These are phyloP conservation scores for Verruconis gallopava DNA, from an alignment of 2,329 filamentous ascomycete genomes.

Conservation along the genomic window DNA sequence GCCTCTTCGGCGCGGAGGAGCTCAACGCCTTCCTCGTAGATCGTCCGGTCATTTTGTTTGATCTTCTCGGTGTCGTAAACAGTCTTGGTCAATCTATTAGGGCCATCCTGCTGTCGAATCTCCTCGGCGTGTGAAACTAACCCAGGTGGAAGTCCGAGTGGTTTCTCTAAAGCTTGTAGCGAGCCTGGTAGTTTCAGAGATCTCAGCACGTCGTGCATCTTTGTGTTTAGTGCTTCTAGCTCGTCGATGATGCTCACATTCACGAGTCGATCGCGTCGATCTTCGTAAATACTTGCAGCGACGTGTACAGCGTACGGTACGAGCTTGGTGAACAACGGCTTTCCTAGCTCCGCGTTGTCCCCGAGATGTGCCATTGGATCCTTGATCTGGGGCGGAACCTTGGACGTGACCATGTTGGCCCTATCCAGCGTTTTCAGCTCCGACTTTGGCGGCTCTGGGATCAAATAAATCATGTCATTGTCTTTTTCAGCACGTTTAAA, in stretches of 20 bases:
- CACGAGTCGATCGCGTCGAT: constrained; percentile 78
- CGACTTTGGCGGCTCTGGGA: constrained; percentile 73
- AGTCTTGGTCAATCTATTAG: constrained; percentile 62
- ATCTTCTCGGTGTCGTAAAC: constrained; percentile 85
- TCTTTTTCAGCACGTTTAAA: constrained; percentile 88
- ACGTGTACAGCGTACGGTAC: constrained; percentile 94
- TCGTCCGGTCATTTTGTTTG: constrained; percentile 61
- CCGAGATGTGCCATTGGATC: constrained; percentile 71
- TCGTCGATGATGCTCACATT: constrained; percentile 79
- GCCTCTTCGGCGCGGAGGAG: constrained; percentile 66
- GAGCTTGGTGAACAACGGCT: constrained; percentile 75
- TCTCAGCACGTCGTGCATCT: constrained; percentile 64
- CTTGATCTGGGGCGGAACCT: constrained; percentile 68
- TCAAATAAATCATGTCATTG: constrained; percentile 88
- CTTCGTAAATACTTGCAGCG: constrained; percentile 88
- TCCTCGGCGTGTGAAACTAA: constrained; percentile 87
- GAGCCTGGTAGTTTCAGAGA: constrained; percentile 84
- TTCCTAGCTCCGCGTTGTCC: constrained; percentile 67
- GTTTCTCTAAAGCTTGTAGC: constrained; percentile 87
- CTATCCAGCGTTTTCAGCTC: constrained; percentile 77
- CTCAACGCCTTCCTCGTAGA: constrained; percentile 74
- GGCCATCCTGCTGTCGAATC: constrained; percentile 77
- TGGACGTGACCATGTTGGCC: constrained; percentile 74
- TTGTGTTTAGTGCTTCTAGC: constrained; percentile 66
- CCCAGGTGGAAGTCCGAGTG: constrained; percentile 73